phyloP scores from a whole-genome alignment of 2,329 filamentous ascomycete species.

The Hirsutella rhossiliensis region DNA sequence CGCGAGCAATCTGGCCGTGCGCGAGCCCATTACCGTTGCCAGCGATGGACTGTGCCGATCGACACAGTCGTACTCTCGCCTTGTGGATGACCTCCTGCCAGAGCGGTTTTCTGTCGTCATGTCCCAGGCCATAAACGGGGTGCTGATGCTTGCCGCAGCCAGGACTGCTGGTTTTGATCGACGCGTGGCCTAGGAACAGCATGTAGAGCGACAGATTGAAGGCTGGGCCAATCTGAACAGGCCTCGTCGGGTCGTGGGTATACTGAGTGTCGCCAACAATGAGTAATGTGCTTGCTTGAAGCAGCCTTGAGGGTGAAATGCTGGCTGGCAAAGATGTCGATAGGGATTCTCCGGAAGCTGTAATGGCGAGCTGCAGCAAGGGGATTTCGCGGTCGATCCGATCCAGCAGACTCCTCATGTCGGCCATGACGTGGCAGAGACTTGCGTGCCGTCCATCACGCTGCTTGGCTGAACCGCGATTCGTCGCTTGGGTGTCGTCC shows the following conservation, averaged over 20 bases:
- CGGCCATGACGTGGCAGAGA: constrained; percentile 55
- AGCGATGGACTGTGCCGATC: constrained; percentile 38
- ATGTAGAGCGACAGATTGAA: constrained; percentile 89
- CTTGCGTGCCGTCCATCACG: constrained; percentile 36
- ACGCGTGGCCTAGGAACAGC: constrained; percentile 74
- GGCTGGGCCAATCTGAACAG: constrained; percentile 74
- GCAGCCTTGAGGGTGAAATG: constrained; percentile 78
- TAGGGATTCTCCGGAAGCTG: constrained; percentile 79
- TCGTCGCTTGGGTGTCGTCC: constrained; percentile 30
- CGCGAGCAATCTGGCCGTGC: background rate
- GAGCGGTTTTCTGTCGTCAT: constrained; percentile 48
- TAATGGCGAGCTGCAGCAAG: constrained; percentile 85
- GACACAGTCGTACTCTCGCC: constrained; percentile 66
- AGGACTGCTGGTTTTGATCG: constrained; percentile 6
- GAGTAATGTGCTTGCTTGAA: constrained; percentile 87
- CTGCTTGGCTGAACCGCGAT: constrained; percentile 23
- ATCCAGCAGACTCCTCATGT: constrained; percentile 62
- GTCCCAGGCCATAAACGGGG: constrained; percentile 14
- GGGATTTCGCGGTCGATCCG: constrained; percentile 88
- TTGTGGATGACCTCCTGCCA: constrained; percentile 99
- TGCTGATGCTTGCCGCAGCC: background rate
- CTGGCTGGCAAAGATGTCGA: constrained; percentile 67
- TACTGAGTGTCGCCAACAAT: constrained; percentile 81
- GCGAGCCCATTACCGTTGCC: background rate
- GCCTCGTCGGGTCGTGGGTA: constrained; percentile 44